Percentiles rank a stretch among this genome's conserved stretches.
These are phyloP conservation scores for Yamadazyma dushanensis DNA, from an alignment of 1,139 yeast genomes.

Conservation along the genomic window DNA sequence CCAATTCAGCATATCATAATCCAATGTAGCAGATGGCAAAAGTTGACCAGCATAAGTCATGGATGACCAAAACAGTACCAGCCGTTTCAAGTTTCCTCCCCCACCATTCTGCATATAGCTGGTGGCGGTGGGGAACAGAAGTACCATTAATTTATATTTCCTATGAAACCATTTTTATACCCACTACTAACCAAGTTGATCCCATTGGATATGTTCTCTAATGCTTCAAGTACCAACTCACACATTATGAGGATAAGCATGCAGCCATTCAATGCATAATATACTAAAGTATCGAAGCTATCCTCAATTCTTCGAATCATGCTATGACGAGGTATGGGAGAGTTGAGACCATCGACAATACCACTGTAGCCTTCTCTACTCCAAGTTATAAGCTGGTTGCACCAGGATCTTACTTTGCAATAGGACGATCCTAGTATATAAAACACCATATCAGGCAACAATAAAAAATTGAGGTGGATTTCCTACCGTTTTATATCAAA, in stretches of 20 bases:
- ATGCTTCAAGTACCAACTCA: slow-evolving; percentile 23
- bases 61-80: too few relatives aligned
- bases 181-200: slow-evolving; percentile 25
- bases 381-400: background rate
- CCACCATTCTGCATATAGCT: too few relatives aligned
- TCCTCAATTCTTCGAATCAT: background rate
- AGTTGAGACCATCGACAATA: background rate
- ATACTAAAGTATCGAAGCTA: slow-evolving; percentile 26
- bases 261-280: slow-evolving; percentile 28
- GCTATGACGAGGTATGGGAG: background rate
- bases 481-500: too few relatives aligned
- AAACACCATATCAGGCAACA: background rate
- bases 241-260: slow-evolving; percentile 26
- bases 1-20: too few relatives aligned
- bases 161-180: slow-evolving; percentile 30
- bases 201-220: slow-evolving; percentile 22
- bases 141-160: slow-evolving; percentile 29
- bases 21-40: too few relatives aligned
- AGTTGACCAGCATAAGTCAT: too few relatives aligned
- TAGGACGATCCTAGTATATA: background rate
- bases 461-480: too few relatives aligned
- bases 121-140: too few relatives aligned
- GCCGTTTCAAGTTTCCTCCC: too few relatives aligned
- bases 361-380: slow-evolving; percentile 2
- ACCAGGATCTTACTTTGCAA: slow-evolving; percentile 1